These are phyloP conservation scores for Stipa capillata DNA, from an alignment of 176 grass and related monocot species.

Conservation along the genomic window DNA sequence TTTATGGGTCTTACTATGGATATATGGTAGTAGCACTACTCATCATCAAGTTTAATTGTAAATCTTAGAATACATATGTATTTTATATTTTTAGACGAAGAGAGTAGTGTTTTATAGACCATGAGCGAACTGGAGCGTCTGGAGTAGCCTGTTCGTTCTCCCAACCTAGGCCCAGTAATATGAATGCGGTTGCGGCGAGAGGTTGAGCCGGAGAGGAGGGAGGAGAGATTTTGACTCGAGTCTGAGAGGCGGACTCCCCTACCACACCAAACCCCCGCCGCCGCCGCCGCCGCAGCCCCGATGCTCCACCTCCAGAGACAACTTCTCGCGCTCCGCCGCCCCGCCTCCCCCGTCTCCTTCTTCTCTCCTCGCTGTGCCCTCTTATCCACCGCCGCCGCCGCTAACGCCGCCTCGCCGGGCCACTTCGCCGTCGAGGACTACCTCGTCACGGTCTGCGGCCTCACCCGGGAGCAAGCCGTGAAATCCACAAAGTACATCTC, in stretches of 20 bases:
- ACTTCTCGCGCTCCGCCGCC: background rate
- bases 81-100: too few species aligned
- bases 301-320: slow-evolving; percentile 11
- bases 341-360: background rate
- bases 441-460: slow-evolving; percentile 34
- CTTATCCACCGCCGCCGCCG: background rate
- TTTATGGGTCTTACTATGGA: too few species aligned
- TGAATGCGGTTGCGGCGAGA: background rate
- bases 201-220: background rate
- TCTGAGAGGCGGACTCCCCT: background rate
- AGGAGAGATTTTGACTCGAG: background rate
- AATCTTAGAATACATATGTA: too few species aligned
- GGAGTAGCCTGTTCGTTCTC: background rate
- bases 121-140: background rate
- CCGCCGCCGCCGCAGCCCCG: background rate
- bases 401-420: background rate
- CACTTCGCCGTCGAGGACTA: slow-evolving; percentile 18
- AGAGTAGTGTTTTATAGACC: background rate
- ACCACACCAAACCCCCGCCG: background rate
- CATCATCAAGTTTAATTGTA: too few species aligned
- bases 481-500: slow-evolving; percentile 5
- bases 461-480: slow-evolving; percentile 16
- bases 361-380: background rate
- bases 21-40: too few species aligned
- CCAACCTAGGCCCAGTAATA: background rate